A percentile compares a stretch with the other conserved stretches of the same genome.
These are phyloP conservation scores for Nematodospora anomalae DNA, from an alignment of 1,139 yeast genomes.

Conservation along the genomic window DNA sequence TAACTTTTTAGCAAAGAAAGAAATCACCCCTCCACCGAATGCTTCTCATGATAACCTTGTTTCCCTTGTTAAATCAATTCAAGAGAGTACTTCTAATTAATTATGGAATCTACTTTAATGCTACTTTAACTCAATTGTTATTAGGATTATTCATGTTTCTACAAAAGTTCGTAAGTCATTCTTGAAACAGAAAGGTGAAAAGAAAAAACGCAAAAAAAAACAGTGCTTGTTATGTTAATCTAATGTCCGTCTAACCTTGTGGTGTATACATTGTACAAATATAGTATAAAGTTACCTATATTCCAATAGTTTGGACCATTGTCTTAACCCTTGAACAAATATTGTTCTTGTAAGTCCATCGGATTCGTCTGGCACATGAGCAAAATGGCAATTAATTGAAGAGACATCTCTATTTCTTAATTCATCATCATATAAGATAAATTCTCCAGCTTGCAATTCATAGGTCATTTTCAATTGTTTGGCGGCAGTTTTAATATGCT, in stretches of 20 bases:
- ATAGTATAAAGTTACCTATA: constrained; percentile 1
- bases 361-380: constrained; percentile 44
- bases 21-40: constrained; percentile 47
- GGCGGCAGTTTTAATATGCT: constrained; percentile 54
- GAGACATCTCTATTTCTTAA: constrained; percentile 64
- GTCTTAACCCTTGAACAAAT: constrained; percentile 44
- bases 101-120: constrained; percentile 19
- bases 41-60: constrained; percentile 50
- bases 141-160: constrained; percentile 4
- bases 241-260: no score
- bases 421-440: constrained; percentile 73
- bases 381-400: constrained; percentile 59
- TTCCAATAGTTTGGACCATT: constrained; percentile 29
- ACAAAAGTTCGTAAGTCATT: constrained; percentile 3
- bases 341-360: constrained; percentile 52
- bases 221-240: no score
- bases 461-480: constrained; percentile 34
- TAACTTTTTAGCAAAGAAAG: constrained; percentile 40
- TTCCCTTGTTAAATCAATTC: constrained; percentile 47
- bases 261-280: no score
- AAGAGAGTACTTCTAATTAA: constrained; percentile 25
- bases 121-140: constrained; percentile 23
- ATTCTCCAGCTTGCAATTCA: constrained; percentile 50
- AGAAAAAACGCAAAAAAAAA: no score
- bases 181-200: no score